Base-by-base conservation (phyloP, 2,329 filamentous ascomycete genomes). In the Chaetothyriales sp. region DNA sequence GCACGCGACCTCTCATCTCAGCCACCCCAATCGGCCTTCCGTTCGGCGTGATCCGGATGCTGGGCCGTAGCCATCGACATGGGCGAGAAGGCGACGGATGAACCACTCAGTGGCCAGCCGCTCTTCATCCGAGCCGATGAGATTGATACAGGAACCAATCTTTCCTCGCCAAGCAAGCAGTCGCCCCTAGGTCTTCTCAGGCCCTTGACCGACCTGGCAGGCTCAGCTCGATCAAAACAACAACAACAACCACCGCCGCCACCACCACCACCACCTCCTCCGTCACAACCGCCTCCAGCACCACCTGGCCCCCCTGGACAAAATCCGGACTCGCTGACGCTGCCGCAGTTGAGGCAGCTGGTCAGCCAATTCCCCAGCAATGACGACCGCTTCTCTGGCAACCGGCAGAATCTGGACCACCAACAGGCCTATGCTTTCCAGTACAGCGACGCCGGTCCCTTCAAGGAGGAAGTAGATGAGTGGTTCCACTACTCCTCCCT, bases 381-480 rank as follows among this genome's bases (percentile, higher is more conserved):
- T 49, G 85, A 89, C 58, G 33, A 9, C 9, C 33, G 33, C 15
- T 15, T 40, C 33, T 40, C 13, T 15, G 33, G 10, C 33, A 40
- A 40, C 10, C 33, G 4, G 33, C 33, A 40, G 33, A 40, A 40
- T 40, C 10, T 40, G 33, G 33, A 40, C 33, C 15, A 40, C 33
- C 78, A 83, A 48, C 73, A 77, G 44, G 80, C 81, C 9, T 98
- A 98, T 72, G 89, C 92, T 55, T 98, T 95, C 65, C 79, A 78
- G 57, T 90, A 90, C 69, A 72, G 77, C 22, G 85, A 90, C 66
- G 77, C 78, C 51, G 82, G 83, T 19, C 73, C 80, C 0, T 83
- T 94, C 61, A 81, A 86, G 18, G 87, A 92, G 57, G 92, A 98
- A 72, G 76, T 98, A 47, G 88, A 97, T 65, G 92, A 98, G 70